A percentile compares a stretch with the other conserved stretches of the same genome.
phyloP scores from a whole-genome alignment of 768 basidiomycete genomes.

The Trametes cinnabarina region DNA sequence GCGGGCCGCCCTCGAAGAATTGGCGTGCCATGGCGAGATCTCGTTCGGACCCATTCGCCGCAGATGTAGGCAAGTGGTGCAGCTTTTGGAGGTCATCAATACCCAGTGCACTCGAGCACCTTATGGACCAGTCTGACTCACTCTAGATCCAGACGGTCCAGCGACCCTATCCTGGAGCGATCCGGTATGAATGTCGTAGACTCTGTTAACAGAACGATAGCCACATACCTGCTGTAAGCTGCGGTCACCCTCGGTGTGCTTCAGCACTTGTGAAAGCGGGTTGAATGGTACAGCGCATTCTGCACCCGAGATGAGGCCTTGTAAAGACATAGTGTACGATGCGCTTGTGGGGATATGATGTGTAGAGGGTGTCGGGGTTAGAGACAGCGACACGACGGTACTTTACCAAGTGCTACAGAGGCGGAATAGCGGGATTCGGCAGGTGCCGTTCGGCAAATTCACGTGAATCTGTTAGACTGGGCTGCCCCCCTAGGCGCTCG shows the following conservation, averaged over 20 bases:
- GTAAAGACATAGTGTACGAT: constrained; percentile 57
- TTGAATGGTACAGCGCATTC: constrained; percentile 86
- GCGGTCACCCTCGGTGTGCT: constrained; percentile 85
- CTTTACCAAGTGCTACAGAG: constrained; percentile 9
- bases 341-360: not conserved
- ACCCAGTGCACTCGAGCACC: not conserved
- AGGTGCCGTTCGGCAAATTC: not conserved
- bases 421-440: constrained; percentile 15
- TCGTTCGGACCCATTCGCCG: constrained; percentile 53
- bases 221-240: constrained; percentile 77
- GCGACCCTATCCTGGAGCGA: constrained; percentile 63
- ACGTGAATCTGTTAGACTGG: too few species aligned
- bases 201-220: too few species aligned
- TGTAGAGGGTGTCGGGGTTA: not conserved
- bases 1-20: constrained; percentile 60
- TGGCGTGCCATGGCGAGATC: constrained; percentile 75
- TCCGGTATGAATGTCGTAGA: too few species aligned
- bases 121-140: constrained; percentile 33
- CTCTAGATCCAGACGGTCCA: constrained; percentile 70
- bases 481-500: too few species aligned
- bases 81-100: constrained; percentile 44
- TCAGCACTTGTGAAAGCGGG: constrained; percentile 84
- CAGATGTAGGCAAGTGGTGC: constrained; percentile 69
- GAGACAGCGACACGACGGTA: not conserved
- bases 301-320: constrained; percentile 80